phyloP scores from a whole-genome alignment of 2,329 filamentous ascomycete species.

The Paracoccidioides lutzii region DNA sequence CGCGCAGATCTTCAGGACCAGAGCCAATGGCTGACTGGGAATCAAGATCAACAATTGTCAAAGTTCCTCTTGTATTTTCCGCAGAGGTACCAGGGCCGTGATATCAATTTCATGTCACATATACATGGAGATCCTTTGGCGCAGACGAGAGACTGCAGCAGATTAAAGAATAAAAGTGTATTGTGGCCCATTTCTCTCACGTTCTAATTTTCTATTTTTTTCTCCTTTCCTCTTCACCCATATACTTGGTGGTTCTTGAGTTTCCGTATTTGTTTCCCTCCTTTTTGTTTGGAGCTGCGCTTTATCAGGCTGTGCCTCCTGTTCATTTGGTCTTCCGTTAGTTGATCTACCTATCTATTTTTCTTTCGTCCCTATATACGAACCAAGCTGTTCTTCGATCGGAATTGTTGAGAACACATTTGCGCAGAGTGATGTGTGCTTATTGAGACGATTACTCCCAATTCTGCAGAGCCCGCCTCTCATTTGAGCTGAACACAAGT shows the following conservation, averaged over 20 bases:
- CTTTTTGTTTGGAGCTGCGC: neutral
- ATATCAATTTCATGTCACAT: too few relatives aligned
- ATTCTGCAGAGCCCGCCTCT: neutral
- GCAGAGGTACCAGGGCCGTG: neutral
- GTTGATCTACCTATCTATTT: neutral
- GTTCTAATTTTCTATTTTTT: neutral
- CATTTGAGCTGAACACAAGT: neutral
- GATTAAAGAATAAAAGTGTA: neutral
- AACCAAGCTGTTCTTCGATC: neutral
- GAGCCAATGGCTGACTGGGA: neutral
- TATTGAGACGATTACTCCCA: neutral
- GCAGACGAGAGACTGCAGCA: neutral
- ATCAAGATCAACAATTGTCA: too few relatives aligned
- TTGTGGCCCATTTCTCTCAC: neutral
- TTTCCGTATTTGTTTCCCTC: neutral
- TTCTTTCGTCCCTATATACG: too few relatives aligned
- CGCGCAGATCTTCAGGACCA: neutral
- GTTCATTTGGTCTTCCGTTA: neutral
- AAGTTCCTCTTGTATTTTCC: neutral
- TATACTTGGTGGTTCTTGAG: too few relatives aligned
- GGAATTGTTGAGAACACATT: neutral
- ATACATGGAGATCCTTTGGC: neutral
- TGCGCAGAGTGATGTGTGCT: neutral
- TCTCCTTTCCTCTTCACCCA: neutral
- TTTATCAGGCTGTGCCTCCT: neutral